phyloP scores from a whole-genome alignment of 352 stramenopile genomes.

The Globisporangium ultimum region DNA sequence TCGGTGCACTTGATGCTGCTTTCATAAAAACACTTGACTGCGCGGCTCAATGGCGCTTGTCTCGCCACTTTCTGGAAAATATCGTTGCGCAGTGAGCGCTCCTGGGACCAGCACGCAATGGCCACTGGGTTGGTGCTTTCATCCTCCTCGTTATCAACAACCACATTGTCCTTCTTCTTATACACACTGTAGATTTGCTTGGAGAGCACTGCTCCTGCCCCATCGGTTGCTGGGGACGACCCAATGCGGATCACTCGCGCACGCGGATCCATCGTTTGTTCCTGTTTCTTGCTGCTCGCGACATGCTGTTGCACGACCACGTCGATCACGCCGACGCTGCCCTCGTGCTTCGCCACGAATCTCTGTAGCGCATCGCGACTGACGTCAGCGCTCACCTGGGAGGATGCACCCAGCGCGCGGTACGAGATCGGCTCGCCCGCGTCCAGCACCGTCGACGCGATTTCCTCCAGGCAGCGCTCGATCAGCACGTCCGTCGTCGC shows the following conservation, averaged over 20 bases:
- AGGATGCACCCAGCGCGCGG: constrained; percentile 40
- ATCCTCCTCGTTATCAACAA: background rate
- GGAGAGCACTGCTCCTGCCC: constrained; percentile 18
- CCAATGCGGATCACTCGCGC: constrained; percentile 41
- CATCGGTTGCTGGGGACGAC: constrained; percentile 1
- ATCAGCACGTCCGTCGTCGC: constrained; percentile 7
- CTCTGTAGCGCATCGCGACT: constrained; percentile 36
- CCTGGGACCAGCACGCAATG: constrained; percentile 50
- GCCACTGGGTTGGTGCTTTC: constrained; percentile 23
- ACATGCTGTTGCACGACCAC: constrained; percentile 34
- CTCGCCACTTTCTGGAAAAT: constrained; percentile 39
- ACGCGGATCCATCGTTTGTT: constrained; percentile 28
- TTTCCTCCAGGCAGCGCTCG: constrained; percentile 52
- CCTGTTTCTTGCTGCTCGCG: background rate
- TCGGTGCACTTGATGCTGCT: constrained; percentile 48
- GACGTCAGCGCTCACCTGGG: constrained; percentile 17
- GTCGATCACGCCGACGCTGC: constrained; percentile 35
- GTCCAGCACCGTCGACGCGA: constrained; percentile 53
- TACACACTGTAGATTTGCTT: constrained; percentile 60
- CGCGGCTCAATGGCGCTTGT: constrained; percentile 31
- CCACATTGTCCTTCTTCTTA: constrained; percentile 15
- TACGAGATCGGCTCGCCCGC: constrained; percentile 50
- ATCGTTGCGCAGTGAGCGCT: constrained; percentile 58
- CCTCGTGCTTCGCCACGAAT: constrained; percentile 32
- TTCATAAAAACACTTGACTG: constrained; percentile 47